phyloP scores from a whole-genome alignment of 306 rosid genomes.

The Dryas octopetala region DNA sequence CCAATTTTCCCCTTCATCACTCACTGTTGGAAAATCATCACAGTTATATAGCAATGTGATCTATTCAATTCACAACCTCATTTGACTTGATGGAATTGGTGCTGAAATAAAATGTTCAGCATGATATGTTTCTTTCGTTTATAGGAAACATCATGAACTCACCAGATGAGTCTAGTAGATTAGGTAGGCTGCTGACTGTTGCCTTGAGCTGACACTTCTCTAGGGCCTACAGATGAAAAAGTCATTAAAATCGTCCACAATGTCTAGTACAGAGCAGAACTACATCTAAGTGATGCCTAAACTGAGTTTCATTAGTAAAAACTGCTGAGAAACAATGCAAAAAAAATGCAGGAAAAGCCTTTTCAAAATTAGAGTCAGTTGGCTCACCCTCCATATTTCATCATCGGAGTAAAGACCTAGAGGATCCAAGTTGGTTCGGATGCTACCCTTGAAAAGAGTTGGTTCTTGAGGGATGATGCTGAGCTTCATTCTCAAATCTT shows the following conservation, averaged over 20 bases:
- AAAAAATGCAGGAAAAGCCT: not conserved
- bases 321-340: not conserved
- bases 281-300: not conserved
- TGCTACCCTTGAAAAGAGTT: constrained; percentile 76
- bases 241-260: not conserved
- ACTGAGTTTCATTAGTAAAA: not conserved
- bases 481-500: constrained; percentile 68
- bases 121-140: not conserved
- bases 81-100: not conserved
- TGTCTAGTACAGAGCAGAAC: not conserved
- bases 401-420: constrained; percentile 70
- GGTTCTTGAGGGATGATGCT: constrained; percentile 89
- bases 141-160: constrained; percentile 20
- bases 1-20: constrained; percentile 78
- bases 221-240: constrained; percentile 42
- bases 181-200: constrained; percentile 51
- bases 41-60: not conserved
- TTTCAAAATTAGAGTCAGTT: not conserved
- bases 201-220: constrained; percentile 79
- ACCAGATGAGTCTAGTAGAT: constrained; percentile 67
- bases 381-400: constrained; percentile 70
- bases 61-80: not conserved
- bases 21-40: constrained; percentile 32
- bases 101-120: not conserved
- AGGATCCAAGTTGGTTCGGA: constrained; percentile 79